Base-by-base conservation (phyloP, 2,329 filamentous ascomycete genomes). In the Periconia digitata region DNA sequence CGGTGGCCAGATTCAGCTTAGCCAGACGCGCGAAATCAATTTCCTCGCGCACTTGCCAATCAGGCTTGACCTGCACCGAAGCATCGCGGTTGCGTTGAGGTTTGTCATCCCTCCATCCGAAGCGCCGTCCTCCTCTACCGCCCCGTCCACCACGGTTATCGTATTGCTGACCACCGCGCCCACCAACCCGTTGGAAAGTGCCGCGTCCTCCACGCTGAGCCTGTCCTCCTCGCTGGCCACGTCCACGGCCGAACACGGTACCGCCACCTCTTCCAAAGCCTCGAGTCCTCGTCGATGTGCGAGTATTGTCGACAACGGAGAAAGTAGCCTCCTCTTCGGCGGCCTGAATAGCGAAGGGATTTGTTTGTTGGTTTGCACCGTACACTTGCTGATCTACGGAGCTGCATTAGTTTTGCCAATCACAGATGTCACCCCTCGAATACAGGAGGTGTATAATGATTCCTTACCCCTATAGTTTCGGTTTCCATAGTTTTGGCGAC, bases 51-150 rank as follows among this genome's bases (percentile, higher is more conserved):
- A 99, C 83, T 68, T 85, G 83, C 94, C 94, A 99, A 72, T 96
- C 92, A 18, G 92, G 84, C 76, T 95, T 95, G 75, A 97, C 91
- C 77, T 92, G 92, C 69, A 99, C 90, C 29, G 91, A 96, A 10
- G 92, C 89, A 77, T 99, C 94, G 52, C 94, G 89, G 76, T 95
- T 96, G 67, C 94, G 87, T 73, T 92, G 85, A 52, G 94, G 94
- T 85, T 97, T 97, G 79, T 99, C 94, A 72, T 99, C 94, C 77
- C 94, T 95, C 92, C 94, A 97, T 71, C 94, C 94, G 67, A 96
- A 96, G 62, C 94, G 85, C 60, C 94, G 87, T 43, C 90, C 89
- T 52, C 89, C 85, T 57, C 88, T 79, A 39, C 85, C 85, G 64
- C 86, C 85, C 46, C 85, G 81, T 44, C 82, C 87, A 51, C 81